Percentiles rank a stretch among this genome's conserved stretches.
Evolutionary conservation across 1,284 basidiomycete genomes (phyloP).

Genomic region (Puccinia brachypodii): DNA sequence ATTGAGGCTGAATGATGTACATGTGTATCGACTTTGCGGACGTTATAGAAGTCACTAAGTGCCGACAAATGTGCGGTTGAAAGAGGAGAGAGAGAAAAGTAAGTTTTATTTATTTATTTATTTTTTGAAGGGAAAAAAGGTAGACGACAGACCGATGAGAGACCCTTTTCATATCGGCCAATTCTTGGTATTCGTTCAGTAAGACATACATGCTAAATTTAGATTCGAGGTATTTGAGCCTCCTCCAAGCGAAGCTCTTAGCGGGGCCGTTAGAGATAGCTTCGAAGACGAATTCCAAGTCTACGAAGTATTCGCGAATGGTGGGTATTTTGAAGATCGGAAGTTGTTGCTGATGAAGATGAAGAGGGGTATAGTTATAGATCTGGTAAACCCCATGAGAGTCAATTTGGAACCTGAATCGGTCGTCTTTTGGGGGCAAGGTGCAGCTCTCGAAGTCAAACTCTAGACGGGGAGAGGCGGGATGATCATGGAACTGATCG

Average conservation of each 20-base stretch:
- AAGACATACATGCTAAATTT: conserved; percentile 94
- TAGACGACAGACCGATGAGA: conserved; percentile 55
- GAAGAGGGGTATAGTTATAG: conserved; percentile 59
- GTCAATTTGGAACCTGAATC: conserved; percentile 71
- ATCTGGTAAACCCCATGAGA: conserved; percentile 84
- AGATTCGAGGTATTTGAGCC: conserved; percentile 88
- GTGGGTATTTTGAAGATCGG: conserved; percentile 78
- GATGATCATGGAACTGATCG: conserved; percentile 42
- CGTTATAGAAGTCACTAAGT: conserved; percentile 92
- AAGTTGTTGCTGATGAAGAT: conserved; percentile 53
- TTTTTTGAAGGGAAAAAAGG: not conserved
- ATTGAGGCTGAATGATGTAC: conserved; percentile 98
- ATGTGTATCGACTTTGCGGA: conserved; percentile 95
- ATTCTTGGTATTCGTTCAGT: conserved; percentile 89
- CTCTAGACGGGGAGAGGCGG: conserved; percentile 43
- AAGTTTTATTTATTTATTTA: too few relatives aligned
- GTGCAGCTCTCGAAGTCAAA: conserved; percentile 70
- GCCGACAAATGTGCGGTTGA: not conserved
- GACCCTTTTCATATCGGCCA: conserved; percentile 89
- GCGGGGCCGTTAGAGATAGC: conserved; percentile 70
- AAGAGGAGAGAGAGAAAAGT: not conserved
- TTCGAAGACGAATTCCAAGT: conserved; percentile 73
- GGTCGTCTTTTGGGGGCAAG: conserved; percentile 66
- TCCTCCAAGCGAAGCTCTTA: conserved; percentile 90
- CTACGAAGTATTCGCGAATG: conserved; percentile 90